Evolutionary conservation across 116 monocot genomes (phyloP).

Genomic region (Phalaenopsis hybrid): DNA sequence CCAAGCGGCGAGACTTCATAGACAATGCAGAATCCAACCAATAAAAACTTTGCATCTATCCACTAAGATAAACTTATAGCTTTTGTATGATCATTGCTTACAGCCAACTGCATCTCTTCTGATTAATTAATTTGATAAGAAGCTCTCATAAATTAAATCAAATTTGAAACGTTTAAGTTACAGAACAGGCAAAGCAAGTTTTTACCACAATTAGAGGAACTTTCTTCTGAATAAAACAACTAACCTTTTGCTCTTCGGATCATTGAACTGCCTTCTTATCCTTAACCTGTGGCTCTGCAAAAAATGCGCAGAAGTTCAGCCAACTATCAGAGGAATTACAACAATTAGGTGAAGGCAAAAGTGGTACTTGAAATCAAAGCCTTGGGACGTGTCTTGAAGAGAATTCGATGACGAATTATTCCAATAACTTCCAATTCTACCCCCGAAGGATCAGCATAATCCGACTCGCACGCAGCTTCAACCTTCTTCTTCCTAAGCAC

Average conservation of each 20-base stretch:
- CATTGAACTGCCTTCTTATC: constrained; percentile 16
- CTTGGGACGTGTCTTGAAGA: constrained; percentile 84
- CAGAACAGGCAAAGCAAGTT: too few species aligned
- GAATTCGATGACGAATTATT: constrained; percentile 70
- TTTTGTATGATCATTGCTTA: too few species aligned
- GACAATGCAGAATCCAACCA: too few species aligned
- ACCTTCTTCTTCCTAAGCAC: constrained; percentile 58
- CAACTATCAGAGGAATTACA: not conserved
- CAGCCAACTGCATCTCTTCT: too few species aligned
- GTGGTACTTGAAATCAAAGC: constrained; percentile 67
- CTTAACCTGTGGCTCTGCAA: constrained; percentile 26
- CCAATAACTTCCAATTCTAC: constrained; percentile 69
- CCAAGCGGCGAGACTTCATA: too few species aligned
- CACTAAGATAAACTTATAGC: too few species aligned
- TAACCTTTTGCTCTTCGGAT: not conserved
- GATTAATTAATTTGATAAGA: too few species aligned
- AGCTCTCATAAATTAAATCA: too few species aligned
- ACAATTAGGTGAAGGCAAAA: not conserved
- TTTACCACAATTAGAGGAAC: too few species aligned
- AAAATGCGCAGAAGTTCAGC: not conserved
- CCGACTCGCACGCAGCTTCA: not conserved
- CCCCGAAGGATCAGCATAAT: constrained; percentile 8
- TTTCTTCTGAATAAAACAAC: not conserved
- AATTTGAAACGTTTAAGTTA: too few species aligned
- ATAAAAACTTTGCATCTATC: too few species aligned